Conservation (phyloP, 1,284 basidiomycete species). For the Leccinum pachyderme region DNA sequence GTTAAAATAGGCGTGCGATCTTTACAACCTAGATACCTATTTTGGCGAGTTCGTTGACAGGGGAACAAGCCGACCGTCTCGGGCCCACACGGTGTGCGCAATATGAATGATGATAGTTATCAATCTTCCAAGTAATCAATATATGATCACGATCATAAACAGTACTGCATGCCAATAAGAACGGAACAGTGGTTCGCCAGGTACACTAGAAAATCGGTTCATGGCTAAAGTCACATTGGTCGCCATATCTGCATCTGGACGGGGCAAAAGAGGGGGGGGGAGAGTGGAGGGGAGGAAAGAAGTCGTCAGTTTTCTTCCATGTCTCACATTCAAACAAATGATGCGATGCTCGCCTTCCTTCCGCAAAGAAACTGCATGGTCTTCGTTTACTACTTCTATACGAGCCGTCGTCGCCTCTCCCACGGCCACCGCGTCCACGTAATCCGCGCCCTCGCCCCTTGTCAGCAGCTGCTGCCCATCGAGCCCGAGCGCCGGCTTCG, state of each 20-base stretch:
- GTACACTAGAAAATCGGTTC: slow-evolving; percentile 41
- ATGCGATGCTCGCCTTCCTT: slow-evolving; percentile 79
- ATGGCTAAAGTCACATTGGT: slow-evolving; percentile 80
- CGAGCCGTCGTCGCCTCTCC: slow-evolving; percentile 46
- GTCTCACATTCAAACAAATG: slow-evolving; percentile 38
- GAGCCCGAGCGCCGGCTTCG: slow-evolving; percentile 39
- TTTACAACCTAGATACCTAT: slow-evolving; percentile 2
- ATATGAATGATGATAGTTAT: slow-evolving; percentile 2
- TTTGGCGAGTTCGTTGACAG: slow-evolving; percentile 7
- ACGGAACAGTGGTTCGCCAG: not conserved
- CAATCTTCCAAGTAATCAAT: slow-evolving; percentile 12
- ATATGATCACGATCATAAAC: slow-evolving; percentile 12
- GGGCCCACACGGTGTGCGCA: not conserved
- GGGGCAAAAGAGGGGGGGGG: not conserved
- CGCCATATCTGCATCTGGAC: slow-evolving; percentile 78
- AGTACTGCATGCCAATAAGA: slow-evolving; percentile 15
- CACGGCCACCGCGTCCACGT: slow-evolving; percentile 42
- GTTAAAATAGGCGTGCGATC: slow-evolving; percentile 14
- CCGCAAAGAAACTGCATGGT: slow-evolving; percentile 83
- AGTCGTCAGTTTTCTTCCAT: slow-evolving; percentile 44
- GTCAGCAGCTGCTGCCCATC: slow-evolving; percentile 37
- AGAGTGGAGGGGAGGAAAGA: slow-evolving; percentile 6
- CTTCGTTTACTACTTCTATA: slow-evolving; percentile 77
- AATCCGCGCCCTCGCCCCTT: slow-evolving; percentile 39
- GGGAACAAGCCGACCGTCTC: not conserved